A percentile compares a stretch with the other conserved stretches of the same genome.
Evolutionary conservation across 768 basidiomycete species (phyloP).

Genomic region (Kwoniella newhampshirensis): DNA sequence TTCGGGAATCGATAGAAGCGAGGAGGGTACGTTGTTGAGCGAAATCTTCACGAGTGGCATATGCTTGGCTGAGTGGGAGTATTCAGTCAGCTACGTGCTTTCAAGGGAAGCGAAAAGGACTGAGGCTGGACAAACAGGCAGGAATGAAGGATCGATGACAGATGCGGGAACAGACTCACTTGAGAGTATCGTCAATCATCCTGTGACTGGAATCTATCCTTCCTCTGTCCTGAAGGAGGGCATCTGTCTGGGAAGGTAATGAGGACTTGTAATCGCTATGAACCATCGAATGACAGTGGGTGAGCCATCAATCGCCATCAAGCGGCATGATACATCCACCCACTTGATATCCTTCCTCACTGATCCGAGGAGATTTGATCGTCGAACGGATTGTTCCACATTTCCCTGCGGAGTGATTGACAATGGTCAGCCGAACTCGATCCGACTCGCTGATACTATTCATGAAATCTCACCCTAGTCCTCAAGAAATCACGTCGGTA

Average conservation of each 20-base stretch:
- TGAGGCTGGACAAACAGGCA: neutral
- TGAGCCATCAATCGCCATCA: neutral
- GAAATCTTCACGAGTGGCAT: constrained; percentile 94
- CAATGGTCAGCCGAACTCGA: neutral
- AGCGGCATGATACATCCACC: constrained; percentile 38
- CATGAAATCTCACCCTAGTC: constrained; percentile 70
- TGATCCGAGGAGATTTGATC: constrained; percentile 80
- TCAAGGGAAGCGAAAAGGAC: neutral
- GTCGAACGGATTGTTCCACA: constrained; percentile 76
- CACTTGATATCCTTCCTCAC: constrained; percentile 96
- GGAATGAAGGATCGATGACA: neutral
- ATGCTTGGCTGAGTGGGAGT: constrained; percentile 72
- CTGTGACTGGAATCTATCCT: constrained; percentile 88
- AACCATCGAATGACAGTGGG: neutral
- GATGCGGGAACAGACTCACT: constrained; percentile 60
- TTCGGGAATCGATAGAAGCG: constrained; percentile 75
- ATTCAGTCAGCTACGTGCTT: neutral
- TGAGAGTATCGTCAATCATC: constrained; percentile 89
- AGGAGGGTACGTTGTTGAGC: constrained; percentile 73
- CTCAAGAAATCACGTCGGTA: constrained; percentile 78
- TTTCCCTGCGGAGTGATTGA: constrained; percentile 66
- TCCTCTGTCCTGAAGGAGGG: constrained; percentile 79
- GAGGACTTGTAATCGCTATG: constrained; percentile 74
- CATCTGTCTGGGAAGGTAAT: constrained; percentile 69
- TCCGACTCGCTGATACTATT: neutral